Base-by-base conservation (phyloP, 2,329 filamentous ascomycete genomes). In the Microdochium bolleyi region DNA sequence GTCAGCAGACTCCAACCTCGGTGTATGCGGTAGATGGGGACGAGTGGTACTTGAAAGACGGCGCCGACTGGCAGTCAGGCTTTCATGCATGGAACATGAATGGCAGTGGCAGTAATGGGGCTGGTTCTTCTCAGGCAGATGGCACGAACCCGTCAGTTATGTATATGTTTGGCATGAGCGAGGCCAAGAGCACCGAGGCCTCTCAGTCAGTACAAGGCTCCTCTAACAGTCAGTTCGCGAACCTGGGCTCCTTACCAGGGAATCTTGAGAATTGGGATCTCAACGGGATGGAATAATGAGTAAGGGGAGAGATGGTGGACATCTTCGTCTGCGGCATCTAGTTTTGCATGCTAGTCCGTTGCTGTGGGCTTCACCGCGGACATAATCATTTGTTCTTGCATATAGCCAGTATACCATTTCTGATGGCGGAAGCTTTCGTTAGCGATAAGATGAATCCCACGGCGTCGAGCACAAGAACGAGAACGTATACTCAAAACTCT, bases 41-140 rank as follows among this genome's bases (percentile, higher is more conserved):
- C 55, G 77, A 82, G 38, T 83, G 78, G 77, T 79, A 81, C 58
- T 63, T 83, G 21, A 80, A 73, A 51, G 80, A 83, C 54, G 74
- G 79, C 19, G 78, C 76, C 24, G 77, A 72, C 55, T 82, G 79
- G 78, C 78, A 82, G 54, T 77, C 80, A 52, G 75, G 79, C 55
- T 83, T 82, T 59, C 73, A 80, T 52, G 65, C 71, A 2, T 83
- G 79, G 79, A 74, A 72, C 32, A 63, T 74, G 52, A 63, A 67
- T 13, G 19, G 7, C 37, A 16, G 7, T 16, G 16, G 14, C 37
- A 14, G 14, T 14, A 19, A 19, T 41, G 37, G 37, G 4, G 7
- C 37, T 41, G 37, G 13, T 46, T 7, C 41, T 46, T 3, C 21
- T 21, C n/a, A 16, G 5, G 41, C 13, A 19, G 21, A 16, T 46